Base-by-base conservation (phyloP, 148 eudicot species). In the Silene latifolia region DNA sequence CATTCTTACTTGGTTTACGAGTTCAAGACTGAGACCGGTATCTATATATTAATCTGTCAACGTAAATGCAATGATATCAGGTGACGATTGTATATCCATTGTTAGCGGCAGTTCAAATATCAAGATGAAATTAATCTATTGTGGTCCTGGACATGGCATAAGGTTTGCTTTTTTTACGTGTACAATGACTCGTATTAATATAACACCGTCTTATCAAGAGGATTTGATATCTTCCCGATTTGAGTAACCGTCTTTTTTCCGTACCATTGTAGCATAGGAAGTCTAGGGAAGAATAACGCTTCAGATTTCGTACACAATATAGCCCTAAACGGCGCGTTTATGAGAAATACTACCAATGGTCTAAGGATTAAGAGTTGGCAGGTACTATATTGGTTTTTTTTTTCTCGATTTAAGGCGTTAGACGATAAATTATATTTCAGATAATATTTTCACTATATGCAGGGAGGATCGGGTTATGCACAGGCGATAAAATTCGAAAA, bases 101-200 rank as follows among this genome's bases (percentile, higher is more conserved):
- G 92, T 90, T 11, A 89, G 84, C 75, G 98, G 79, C 48, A 90
- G 98, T 80, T 90, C 99, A 63, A 83, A 61, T 64, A 89, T 95
- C 84, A 90, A 90, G 85, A 95, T 95, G 99, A 92, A 92, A 93
- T 81, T 57, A 67, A 90, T 95, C 42, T 82, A 84, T 48, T 95
- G 99, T 75, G 99, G 99, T 68, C 99, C 99, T 19, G 99, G 99
- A 57, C 99, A 95, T 78, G 96, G 93, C 73, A 89, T 91, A 74
- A 91, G 96, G 96, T 91, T 77, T 29, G 29, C 7, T 48, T 0
- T 14, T 27, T 27, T 21, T 19, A 51, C 56, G 56, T 51, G 56
- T 3, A 0, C 3, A 48, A 48, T 12, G 17, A 39, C 44, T 39
- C 9, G 44, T 27, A 27, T n/a, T n/a, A n/a, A n/a, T n/a, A n/a